Conservation (phyloP, 495 filamentous ascomycete species). For the Physcia stellaris region DNA sequence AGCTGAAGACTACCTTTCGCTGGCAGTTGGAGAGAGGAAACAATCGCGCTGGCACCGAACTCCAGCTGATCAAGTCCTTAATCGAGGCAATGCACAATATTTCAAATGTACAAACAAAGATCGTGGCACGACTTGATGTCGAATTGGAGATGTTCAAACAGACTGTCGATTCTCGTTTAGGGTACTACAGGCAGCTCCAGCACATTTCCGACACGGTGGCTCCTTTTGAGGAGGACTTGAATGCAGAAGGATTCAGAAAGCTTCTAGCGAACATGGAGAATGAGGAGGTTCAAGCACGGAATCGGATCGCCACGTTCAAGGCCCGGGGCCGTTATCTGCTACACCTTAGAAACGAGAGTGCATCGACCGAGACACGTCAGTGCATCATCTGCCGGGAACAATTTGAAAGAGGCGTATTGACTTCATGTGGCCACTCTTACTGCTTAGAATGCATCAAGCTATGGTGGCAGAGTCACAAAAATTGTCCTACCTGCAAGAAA, state of each 20-base stretch:
- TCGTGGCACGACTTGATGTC: conserved; percentile 42
- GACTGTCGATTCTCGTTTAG: conserved; percentile 67
- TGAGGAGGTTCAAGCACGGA: conserved; percentile 27
- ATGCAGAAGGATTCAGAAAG: conserved; percentile 28
- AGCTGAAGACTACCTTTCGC: conserved; percentile 46
- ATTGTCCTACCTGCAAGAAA: conserved; percentile 68
- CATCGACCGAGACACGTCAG: conserved; percentile 37
- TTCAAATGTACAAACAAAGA: conserved; percentile 51
- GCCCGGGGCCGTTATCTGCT: conserved; percentile 61
- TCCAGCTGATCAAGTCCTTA: conserved; percentile 41
- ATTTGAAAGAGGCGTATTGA: conserved; percentile 72
- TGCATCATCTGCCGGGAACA: conserved; percentile 69
- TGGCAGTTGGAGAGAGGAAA: conserved; percentile 46
- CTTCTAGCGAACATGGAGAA: conserved; percentile 25
- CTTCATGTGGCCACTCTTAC: conserved; percentile 80
- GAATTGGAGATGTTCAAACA: conserved; percentile 65
- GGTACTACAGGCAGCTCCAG: conserved; percentile 83
- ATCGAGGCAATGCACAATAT: conserved; percentile 47
- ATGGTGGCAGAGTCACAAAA: conserved; percentile 56
- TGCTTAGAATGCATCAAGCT: conserved; percentile 69
- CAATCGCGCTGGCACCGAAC: conserved; percentile 47
- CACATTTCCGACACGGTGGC: conserved; percentile 73
- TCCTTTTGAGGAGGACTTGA: conserved; percentile 48
- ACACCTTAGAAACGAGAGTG: conserved; percentile 45
- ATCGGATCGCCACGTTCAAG: conserved; percentile 43